Evolutionary conservation across 2,329 filamentous ascomycete species (phyloP), one percentile per base, ranked within the genome.

Genomic region (Fusarium pseudoanthophilum): DNA sequence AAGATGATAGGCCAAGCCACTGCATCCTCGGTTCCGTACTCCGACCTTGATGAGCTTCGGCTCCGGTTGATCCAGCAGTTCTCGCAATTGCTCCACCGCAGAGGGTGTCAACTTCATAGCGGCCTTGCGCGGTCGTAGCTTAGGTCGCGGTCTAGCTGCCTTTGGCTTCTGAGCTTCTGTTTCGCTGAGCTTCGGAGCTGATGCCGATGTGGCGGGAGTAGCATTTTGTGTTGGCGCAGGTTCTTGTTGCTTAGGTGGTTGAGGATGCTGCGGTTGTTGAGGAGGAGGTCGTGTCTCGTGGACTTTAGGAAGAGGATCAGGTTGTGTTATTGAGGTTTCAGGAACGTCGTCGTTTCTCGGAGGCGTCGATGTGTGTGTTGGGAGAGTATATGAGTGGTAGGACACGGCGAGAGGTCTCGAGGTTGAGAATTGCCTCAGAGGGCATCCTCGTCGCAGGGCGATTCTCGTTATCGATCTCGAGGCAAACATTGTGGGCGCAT

Each of bases 31-130:
- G 83, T 97, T 98, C 82, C 92, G 94, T 70, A 98, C 96, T 18
- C 96, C 95, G 11, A 99, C 93, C 77, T 96, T 92, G 81, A 99
- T 97, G 74, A 97, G 87, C 84, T 97, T 97, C 5, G 95, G 95
- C 32, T 96, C 91, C 0, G 96, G 96, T 78, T 95, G 92, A 69
- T 95, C 90, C 11, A 98, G 88, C 42, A 99, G 84, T 24, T 88
- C 87, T 65, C 90, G 90, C 39, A 99, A 87, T 78, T 97, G 95
- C 52, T 91, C 86, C 6, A 97, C 92, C 1, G 96, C 96, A 2
- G 91, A 85, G 0, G 93, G 89, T 0, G 95, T 95, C 30, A 99
- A 87, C 75, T 90, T 94, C 86, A 99, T 95, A 4, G 95, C 94
- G 2, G 96, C 95, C 85, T 98, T 98, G 64, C 95, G 91, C 18